A percentile compares a stretch with the other conserved stretches of the same genome.
phyloP scores from a whole-genome alignment of 2,329 filamentous ascomycete genomes.

The Torrubiella hemipterigena region DNA sequence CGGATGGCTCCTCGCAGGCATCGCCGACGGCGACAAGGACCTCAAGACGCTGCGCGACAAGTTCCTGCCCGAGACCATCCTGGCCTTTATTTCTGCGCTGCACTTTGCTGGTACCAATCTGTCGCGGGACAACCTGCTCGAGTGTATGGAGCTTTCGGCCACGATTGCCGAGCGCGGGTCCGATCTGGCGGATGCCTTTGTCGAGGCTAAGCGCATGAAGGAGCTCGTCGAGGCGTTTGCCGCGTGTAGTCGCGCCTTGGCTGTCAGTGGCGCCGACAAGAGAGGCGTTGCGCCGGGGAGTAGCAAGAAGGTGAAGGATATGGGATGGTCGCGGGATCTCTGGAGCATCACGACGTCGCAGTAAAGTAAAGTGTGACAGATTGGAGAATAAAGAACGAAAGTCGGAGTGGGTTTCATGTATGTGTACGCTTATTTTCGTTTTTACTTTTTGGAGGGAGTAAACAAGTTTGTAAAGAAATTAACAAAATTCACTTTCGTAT shows the following conservation, averaged over 20 bases:
- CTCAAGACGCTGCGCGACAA: slow-evolving; percentile 55
- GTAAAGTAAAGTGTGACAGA: too few species aligned
- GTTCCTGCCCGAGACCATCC: slow-evolving; percentile 76
- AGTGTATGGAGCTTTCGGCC: slow-evolving; percentile 77
- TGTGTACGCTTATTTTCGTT: too few species aligned
- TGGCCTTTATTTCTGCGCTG: slow-evolving; percentile 73
- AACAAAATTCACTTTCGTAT: too few species aligned
- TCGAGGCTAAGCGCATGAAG: slow-evolving; percentile 54
- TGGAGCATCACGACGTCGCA: slow-evolving; percentile 45
- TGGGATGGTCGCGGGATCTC: slow-evolving; percentile 51
- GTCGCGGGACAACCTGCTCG: slow-evolving; percentile 63
- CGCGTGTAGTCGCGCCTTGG: slow-evolving; percentile 60
- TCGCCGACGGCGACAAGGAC: slow-evolving; percentile 46
- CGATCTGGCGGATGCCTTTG: slow-evolving; percentile 53
- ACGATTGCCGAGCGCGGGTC: slow-evolving; percentile 60
- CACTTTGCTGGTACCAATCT: slow-evolving; percentile 67
- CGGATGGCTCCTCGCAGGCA: slow-evolving; percentile 47
- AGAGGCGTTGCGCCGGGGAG: slow-evolving; percentile 31
- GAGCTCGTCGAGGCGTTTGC: slow-evolving; percentile 71
- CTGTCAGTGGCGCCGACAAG: slow-evolving; percentile 43
- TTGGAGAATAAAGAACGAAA: too few species aligned
- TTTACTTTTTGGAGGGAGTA: too few species aligned
- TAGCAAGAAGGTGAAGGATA: slow-evolving; percentile 48
- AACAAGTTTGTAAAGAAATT: too few species aligned
- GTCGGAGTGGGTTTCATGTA: too few species aligned